Evolutionary conservation across 192 early-diverging fungal genomes (phyloP).

Genomic region (Linnemannia schmuckeri): DNA sequence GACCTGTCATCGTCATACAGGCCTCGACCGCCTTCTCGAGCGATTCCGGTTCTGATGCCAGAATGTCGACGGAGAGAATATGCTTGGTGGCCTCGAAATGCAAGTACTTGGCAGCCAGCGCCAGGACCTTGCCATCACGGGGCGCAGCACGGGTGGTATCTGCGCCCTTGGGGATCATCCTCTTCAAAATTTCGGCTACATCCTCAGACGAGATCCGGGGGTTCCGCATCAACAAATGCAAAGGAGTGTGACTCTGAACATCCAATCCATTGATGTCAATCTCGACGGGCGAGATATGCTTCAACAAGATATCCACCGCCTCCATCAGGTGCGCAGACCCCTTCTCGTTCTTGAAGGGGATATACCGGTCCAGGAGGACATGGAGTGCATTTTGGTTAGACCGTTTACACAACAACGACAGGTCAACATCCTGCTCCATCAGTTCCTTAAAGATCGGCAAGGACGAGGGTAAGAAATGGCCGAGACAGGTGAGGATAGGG

Average conservation of each 20-base stretch:
- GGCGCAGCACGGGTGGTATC: constrained; percentile 34
- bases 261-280: constrained; percentile 44
- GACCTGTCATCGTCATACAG: constrained; percentile 56
- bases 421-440: constrained; percentile 39
- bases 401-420: constrained; percentile 27
- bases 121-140: constrained; percentile 45
- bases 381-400: constrained; percentile 48
- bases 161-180: constrained; percentile 41
- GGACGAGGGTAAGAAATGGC: constrained; percentile 35
- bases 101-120: constrained; percentile 43
- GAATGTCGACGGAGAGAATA: constrained; percentile 19
- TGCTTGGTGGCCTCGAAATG: constrained; percentile 36
- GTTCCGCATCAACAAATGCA: constrained; percentile 86
- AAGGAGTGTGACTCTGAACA: constrained; percentile 28
- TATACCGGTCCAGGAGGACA: constrained; percentile 41
- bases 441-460: constrained; percentile 41
- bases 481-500: constrained; percentile 47
- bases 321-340: constrained; percentile 41
- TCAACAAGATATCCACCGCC: constrained; percentile 38
- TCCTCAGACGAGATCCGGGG: constrained; percentile 89
- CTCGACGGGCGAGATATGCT: neutral
- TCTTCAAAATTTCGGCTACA: constrained; percentile 59
- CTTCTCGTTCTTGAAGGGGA: constrained; percentile 45
- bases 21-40: constrained; percentile 43
- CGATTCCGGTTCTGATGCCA: constrained; percentile 40